These are phyloP conservation scores for Isatis lusitanica DNA, from an alignment of 441 rosid species.

Conservation along the genomic window DNA sequence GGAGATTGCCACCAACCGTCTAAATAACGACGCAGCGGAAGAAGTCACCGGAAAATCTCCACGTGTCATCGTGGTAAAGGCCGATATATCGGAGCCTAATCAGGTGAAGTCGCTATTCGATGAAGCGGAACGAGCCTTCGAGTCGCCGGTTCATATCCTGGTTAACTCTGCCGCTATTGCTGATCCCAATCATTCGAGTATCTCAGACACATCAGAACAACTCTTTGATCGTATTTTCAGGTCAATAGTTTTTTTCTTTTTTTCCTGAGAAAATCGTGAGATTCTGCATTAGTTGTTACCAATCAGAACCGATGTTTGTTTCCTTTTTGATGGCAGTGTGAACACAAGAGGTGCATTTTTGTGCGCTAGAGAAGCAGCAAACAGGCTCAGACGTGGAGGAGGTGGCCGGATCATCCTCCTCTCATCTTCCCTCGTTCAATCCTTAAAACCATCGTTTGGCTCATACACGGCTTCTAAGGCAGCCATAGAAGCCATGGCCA, in stretches of 20 bases:
- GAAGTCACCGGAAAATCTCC: background rate
- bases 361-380: constrained; percentile 56
- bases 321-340: constrained; percentile 24
- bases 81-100: constrained; percentile 59
- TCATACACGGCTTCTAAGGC: constrained; percentile 14
- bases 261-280: too few relatives aligned
- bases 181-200: constrained; percentile 50
- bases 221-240: constrained; percentile 26
- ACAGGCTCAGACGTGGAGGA: constrained; percentile 50
- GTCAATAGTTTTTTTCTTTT: too few relatives aligned
- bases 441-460: background rate
- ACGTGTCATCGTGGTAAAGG: constrained; percentile 39
- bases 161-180: constrained; percentile 66
- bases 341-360: constrained; percentile 60
- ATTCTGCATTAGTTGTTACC: too few relatives aligned
- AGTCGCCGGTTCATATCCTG: constrained; percentile 53
- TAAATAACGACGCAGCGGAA: background rate
- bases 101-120: constrained; percentile 64
- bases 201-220: constrained; percentile 60
- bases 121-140: constrained; percentile 57
- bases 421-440: constrained; percentile 2
- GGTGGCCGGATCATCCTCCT: constrained; percentile 15
- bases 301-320: background rate
- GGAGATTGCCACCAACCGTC: background rate
- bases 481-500: constrained; percentile 7